A percentile compares a stretch with the other conserved stretches of the same genome.
These are phyloP conservation scores for Ogataea hybrid DNA, from an alignment of 1,139 yeast genomes.

Conservation along the genomic window DNA sequence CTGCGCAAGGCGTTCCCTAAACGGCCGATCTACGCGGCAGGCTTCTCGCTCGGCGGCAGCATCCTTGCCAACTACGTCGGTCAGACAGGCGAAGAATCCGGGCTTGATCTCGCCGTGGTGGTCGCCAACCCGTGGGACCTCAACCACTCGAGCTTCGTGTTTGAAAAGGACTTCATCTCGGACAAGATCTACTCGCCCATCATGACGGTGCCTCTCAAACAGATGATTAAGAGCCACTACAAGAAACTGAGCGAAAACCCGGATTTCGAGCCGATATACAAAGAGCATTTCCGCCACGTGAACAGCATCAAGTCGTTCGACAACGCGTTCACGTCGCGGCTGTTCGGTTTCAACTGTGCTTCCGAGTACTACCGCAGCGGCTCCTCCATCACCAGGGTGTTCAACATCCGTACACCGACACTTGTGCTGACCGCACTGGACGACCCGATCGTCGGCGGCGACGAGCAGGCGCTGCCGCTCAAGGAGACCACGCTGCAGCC, in stretches of 20 bases:
- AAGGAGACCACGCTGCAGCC: slow-evolving; percentile 66
- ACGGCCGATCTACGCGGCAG: slow-evolving; percentile 73
- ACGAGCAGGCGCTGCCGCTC: slow-evolving; percentile 51
- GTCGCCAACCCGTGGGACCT: slow-evolving; percentile 89
- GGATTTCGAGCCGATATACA: slow-evolving; percentile 32
- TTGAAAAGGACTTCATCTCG: slow-evolving; percentile 55
- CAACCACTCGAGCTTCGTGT: slow-evolving; percentile 49
- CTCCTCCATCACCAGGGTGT: slow-evolving; percentile 58
- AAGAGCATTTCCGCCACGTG: slow-evolving; percentile 15
- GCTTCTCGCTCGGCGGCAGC: slow-evolving; percentile 88
- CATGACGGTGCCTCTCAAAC: slow-evolving; percentile 62
- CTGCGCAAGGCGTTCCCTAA: slow-evolving; percentile 60
- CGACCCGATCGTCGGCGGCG: slow-evolving; percentile 75
- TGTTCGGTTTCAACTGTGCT: slow-evolving; percentile 71
- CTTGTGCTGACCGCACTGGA: slow-evolving; percentile 70
- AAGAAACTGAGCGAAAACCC: slow-evolving; percentile 46
- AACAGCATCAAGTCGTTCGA: slow-evolving; percentile 61
- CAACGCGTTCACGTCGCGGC: slow-evolving; percentile 63
- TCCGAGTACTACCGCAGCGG: slow-evolving; percentile 71
- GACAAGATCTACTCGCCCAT: slow-evolving; percentile 59
- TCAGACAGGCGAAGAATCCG: slow-evolving; percentile 54
- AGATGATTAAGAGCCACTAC: slow-evolving; percentile 61
- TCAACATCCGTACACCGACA: slow-evolving; percentile 61
- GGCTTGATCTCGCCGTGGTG: slow-evolving; percentile 62
- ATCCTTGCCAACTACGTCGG: slow-evolving; percentile 79